Percentiles rank a stretch among this genome's conserved stretches.
Conservation (phyloP, 371 early-diverging fungal species). For the Haplosporangium sp. region DNA sequence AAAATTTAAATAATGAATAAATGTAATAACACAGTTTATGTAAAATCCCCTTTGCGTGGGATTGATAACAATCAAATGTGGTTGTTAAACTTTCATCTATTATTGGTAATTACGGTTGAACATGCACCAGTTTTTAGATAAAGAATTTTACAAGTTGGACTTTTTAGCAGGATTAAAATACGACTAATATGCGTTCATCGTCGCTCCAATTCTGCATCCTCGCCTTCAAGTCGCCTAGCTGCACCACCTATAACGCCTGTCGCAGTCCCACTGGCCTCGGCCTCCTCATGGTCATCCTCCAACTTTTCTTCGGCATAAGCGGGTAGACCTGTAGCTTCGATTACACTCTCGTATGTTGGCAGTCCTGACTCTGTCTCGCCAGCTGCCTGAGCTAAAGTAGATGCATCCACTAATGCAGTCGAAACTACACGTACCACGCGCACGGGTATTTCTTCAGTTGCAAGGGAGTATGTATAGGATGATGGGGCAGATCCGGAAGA, state of each 20-base stretch:
- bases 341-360: slow-evolving; percentile 56
- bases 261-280: slow-evolving; percentile 44
- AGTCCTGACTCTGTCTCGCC: slow-evolving; percentile 47
- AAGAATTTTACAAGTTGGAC: no score
- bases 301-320: slow-evolving; percentile 51
- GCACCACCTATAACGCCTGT: slow-evolving; percentile 51
- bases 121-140: no score
- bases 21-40: not conserved
- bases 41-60: no score
- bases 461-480: slow-evolving; percentile 22
- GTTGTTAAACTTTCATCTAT: no score
- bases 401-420: slow-evolving; percentile 46
- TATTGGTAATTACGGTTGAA: no score
- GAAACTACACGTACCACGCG: slow-evolving; percentile 50
- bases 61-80: no score
- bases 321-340: slow-evolving; percentile 54
- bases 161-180: no score
- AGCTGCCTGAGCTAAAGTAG: slow-evolving; percentile 51
- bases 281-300: slow-evolving; percentile 50
- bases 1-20: slow-evolving; percentile 47
- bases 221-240: slow-evolving; percentile 46
- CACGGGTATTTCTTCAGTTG: slow-evolving; percentile 52
- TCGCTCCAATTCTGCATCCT: slow-evolving; percentile 39
- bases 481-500: slow-evolving; percentile 5
- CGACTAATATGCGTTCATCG: slow-evolving; percentile 7